Conservation (phyloP, 2,329 filamentous ascomycete genomes). For the Massarina eburnea region DNA sequence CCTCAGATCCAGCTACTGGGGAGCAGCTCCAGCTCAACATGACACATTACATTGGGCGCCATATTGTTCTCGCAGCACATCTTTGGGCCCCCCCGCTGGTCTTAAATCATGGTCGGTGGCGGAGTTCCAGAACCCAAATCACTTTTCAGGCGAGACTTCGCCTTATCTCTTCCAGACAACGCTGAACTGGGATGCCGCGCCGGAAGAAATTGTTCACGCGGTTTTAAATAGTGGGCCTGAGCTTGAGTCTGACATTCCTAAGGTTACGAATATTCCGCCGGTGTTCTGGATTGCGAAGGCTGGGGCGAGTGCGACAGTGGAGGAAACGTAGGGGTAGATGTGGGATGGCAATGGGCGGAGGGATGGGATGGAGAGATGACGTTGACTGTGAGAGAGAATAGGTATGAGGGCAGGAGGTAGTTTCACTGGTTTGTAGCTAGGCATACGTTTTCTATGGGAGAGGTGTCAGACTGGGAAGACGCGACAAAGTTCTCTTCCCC, state of each 20-base stretch:
- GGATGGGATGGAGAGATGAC: no score
- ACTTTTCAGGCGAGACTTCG: constrained; percentile 14
- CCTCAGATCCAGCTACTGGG: constrained; percentile 39
- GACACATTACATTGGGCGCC: constrained; percentile 48
- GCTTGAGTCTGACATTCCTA: constrained; percentile 14
- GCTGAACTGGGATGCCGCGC: not conserved
- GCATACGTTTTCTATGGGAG: no score
- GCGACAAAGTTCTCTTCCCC: no score
- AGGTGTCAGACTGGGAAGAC: no score
- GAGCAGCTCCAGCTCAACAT: constrained; percentile 45
- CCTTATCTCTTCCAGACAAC: constrained; percentile 17
- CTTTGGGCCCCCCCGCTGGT: constrained; percentile 42
- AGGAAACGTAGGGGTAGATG: no score
- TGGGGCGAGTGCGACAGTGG: not conserved
- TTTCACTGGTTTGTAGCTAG: no score
- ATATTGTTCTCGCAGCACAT: constrained; percentile 47
- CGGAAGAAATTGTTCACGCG: not conserved
- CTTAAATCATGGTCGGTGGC: constrained; percentile 28
- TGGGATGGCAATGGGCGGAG: no score
- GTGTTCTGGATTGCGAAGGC: constrained; percentile 11
- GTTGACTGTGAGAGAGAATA: no score
- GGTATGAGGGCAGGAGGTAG: no score
- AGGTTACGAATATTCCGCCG: constrained; percentile 19
- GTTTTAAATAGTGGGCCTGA: not conserved
- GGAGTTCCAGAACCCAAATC: constrained; percentile 16